Base-by-base conservation (phyloP, 805 yeast genomes). In the Ogataea polymorpha region DNA sequence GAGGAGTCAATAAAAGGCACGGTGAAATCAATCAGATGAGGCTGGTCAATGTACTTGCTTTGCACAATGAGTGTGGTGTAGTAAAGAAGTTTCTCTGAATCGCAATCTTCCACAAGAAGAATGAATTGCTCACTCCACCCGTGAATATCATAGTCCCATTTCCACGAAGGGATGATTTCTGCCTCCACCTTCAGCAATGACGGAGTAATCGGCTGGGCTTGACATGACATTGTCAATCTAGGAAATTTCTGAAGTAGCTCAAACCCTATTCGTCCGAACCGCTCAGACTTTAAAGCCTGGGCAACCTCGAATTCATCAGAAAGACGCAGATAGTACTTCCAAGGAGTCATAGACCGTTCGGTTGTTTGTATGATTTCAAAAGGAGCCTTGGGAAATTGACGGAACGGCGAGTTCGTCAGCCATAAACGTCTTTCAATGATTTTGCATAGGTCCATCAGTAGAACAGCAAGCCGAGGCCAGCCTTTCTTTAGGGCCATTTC, bases 381-480 rank as follows among this genome's bases (percentile, higher is more conserved):
- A 0, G 96, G 93, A 24, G 83, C 86, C n/a, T 63, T 57, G 0
- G 76, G 71, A 56, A 86, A 88, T 56, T 93, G 98, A 44, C 96
- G 70, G 41, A 93, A 75, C 0, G 98, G 96, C 0, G 96, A 79
- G 47, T 78, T 82, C 0, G 91, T 78, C 10, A 78, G 57, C 99
- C 99, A 95, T 66, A 86, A 71, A 37, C 96, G 66, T 41, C 68
- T 73, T 39, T 86, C 96, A 16, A 89, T 83, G 79, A 86, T 80
- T 49, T 86, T 85, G 58, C 91, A 82, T 9, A 91, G 47, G 39
- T 79, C 79, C 10, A 89, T 69, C 2, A 83, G 56, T 1, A 64
- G 45, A 49, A 72, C 75, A 0, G 95, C 69, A 11, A 84, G 60
- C 15, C 68, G 58, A 0, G 96, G 72, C 95, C 96, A 89, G 9